Conservation (phyloP, 2,329 filamentous ascomycete genomes). For the Trichoderma sp. region DNA sequence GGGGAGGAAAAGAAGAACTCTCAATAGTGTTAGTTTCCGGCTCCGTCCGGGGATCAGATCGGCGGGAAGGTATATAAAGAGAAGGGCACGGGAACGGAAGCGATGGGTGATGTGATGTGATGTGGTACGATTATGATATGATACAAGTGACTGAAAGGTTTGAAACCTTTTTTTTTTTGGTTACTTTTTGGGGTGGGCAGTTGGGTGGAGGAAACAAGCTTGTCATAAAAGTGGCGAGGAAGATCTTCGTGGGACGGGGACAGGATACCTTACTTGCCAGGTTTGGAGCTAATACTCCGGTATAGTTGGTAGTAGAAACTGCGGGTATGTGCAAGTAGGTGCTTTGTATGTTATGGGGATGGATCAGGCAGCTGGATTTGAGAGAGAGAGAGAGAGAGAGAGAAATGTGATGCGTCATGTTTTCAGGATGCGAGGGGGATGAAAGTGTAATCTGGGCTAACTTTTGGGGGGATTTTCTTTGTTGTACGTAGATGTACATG, state of each 20-base stretch:
- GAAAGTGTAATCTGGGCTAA: not conserved
- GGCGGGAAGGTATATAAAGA: not conserved
- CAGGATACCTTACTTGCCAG: no score
- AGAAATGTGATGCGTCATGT: slow-evolving; percentile 11
- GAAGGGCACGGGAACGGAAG: not conserved
- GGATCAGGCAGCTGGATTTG: not conserved
- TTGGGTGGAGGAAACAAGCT: not conserved
- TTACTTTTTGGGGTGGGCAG: not conserved
- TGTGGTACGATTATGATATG: not conserved
- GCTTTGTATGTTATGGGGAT: not conserved
- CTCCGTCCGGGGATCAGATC: not conserved
- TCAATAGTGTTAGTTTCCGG: not conserved
- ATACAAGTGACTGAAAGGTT: not conserved
- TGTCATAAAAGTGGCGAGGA: not conserved
- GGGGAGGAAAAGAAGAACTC: no score
- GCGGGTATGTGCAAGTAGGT: not conserved
- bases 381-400: not conserved
- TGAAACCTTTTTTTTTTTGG: not conserved
- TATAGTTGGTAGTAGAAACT: not conserved
- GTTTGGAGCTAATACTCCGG: not conserved
- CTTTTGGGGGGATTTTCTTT: no score
- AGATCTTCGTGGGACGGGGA: not conserved
- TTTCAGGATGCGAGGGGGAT: not conserved
- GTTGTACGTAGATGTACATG: not conserved
- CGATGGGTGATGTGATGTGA: not conserved